Percentiles rank a stretch among this genome's conserved stretches.
These are phyloP conservation scores for Ilex paraguariensis DNA, from an alignment of 305 asterid genomes.

Conservation along the genomic window DNA sequence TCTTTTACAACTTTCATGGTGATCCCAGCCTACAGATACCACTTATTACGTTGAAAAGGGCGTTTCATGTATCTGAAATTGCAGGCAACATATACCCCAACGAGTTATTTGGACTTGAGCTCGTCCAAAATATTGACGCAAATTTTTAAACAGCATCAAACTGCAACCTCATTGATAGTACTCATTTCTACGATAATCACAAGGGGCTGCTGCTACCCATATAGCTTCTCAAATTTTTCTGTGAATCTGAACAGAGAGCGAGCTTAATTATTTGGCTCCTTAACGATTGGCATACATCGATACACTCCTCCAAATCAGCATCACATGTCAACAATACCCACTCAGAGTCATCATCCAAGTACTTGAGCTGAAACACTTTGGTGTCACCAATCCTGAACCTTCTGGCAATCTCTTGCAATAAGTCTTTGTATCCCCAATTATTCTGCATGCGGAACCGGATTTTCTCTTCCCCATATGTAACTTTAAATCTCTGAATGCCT, in stretches of 20 bases:
- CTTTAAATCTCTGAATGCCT: constrained; percentile 57
- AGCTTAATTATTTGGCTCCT: constrained; percentile 57
- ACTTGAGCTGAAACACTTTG: constrained; percentile 54
- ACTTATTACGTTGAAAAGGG: too few relatives aligned
- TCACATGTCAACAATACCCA: constrained; percentile 89
- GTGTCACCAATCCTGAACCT: constrained; percentile 58
- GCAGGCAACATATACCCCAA: too few relatives aligned
- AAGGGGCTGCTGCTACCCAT: constrained; percentile 29
- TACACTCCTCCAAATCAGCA: constrained; percentile 82
- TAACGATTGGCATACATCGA: constrained; percentile 49
- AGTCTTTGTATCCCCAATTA: constrained; percentile 50
- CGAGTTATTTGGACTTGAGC: not conserved
- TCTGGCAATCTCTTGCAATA: constrained; percentile 50
- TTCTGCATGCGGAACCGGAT: constrained; percentile 65
- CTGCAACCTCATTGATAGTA: constrained; percentile 4
- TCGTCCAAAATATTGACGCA: not conserved
- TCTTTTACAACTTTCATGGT: too few relatives aligned
- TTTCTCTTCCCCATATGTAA: constrained; percentile 64
- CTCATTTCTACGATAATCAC: constrained; percentile 16
- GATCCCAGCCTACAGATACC: too few relatives aligned
- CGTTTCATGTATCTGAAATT: too few relatives aligned
- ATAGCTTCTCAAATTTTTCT: constrained; percentile 42
- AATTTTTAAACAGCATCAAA: constrained; percentile 2
- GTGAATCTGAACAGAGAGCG: constrained; percentile 32
- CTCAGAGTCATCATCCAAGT: constrained; percentile 88